phyloP scores from a whole-genome alignment of 202 grass and related monocot genomes.

The Carex sylvatica region DNA sequence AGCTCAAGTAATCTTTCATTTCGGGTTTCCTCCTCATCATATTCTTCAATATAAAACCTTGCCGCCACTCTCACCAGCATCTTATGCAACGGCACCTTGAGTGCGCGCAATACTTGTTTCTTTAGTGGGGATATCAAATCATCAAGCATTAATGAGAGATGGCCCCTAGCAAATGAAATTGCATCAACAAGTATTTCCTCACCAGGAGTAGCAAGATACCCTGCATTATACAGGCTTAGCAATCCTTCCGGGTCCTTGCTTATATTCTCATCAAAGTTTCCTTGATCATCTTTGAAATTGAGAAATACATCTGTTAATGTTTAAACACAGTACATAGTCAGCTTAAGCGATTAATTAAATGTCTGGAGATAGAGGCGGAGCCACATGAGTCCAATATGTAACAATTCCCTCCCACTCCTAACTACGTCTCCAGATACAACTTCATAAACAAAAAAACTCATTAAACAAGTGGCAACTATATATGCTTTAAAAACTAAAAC shows the following conservation, averaged over 20 bases:
- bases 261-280: constrained; percentile 17
- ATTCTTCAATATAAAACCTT: constrained; percentile 38
- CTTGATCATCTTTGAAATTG: constrained; percentile 37
- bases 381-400: too few species aligned
- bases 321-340: background rate
- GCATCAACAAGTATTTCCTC: background rate
- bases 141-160: background rate
- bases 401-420: too few species aligned
- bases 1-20: constrained; percentile 39
- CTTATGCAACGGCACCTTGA: constrained; percentile 37
- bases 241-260: constrained; percentile 34
- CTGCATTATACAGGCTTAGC: constrained; percentile 51
- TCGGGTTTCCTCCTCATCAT: constrained; percentile 20
- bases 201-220: background rate
- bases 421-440: too few species aligned
- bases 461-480: too few species aligned
- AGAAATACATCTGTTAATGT: constrained; percentile 36
- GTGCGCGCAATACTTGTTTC: background rate
- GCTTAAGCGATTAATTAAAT: too few species aligned
- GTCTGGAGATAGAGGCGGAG: too few species aligned
- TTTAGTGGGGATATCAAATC: too few species aligned
- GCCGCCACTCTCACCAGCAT: constrained; percentile 46
- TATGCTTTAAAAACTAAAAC: too few species aligned
- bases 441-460: too few species aligned
- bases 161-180: background rate